These are phyloP conservation scores for Metrosideros polymorpha DNA, from an alignment of 441 rosid genomes.

Conservation along the genomic window DNA sequence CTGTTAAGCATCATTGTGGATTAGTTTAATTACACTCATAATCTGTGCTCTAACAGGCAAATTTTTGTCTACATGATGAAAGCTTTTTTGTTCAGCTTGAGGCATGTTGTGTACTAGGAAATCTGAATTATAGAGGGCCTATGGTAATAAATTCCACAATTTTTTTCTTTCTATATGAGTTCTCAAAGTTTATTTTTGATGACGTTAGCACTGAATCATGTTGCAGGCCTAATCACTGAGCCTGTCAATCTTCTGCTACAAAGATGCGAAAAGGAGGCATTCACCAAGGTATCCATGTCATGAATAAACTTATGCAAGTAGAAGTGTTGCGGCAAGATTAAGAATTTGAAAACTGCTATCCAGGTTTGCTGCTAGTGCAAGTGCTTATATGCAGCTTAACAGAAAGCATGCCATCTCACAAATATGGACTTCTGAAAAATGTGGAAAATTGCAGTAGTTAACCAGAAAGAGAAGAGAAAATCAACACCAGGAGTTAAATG, in stretches of 20 bases:
- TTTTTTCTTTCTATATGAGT: background rate
- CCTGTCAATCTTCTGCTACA: conserved; percentile 62
- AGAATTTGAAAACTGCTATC: background rate
- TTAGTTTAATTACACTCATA: background rate
- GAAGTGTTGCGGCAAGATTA: background rate
- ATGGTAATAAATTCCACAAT: background rate
- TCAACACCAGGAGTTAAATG: background rate
- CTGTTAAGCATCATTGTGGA: background rate
- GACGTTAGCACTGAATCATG: background rate
- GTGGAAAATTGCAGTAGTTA: background rate
- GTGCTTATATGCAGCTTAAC: background rate
- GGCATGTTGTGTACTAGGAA: background rate
- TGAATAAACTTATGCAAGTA: background rate
- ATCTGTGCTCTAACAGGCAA: background rate
- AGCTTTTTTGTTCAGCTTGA: background rate
- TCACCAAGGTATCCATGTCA: conserved; percentile 46
- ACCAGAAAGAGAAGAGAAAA: background rate
- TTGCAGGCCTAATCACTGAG: conserved; percentile 65
- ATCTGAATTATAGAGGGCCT: background rate
- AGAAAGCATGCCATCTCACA: background rate
- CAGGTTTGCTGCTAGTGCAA: background rate
- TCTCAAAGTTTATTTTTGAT: background rate
- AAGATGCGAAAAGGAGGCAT: conserved; percentile 66
- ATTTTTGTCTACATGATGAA: background rate
- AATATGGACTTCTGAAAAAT: background rate